Base-by-base conservation (phyloP, 257 asterid genomes). In the Primulina eburnea region DNA sequence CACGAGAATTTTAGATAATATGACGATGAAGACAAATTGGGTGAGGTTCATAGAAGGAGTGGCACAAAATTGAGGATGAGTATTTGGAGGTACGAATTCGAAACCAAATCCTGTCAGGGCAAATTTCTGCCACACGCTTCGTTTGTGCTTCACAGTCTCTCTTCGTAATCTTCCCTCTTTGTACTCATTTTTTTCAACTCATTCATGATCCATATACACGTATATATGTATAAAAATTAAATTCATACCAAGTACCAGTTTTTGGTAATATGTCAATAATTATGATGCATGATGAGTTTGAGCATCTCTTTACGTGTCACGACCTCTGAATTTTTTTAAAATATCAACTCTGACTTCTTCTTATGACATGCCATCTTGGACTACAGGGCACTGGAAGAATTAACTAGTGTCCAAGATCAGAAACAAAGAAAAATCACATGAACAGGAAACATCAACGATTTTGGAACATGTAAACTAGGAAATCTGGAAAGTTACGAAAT, bases 81-180 rank as follows among this genome's bases (percentile, higher is more conserved):
- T 33, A 71, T 86, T 82, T 78, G 89, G 92, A 81, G 89, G 89
- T 82, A 72, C 69, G 83, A 68, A 84, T 81, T 87, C 24, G 52
- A 86, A 81, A 79, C 86, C 92, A 79, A 77, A 90, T 85, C 96
- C 88, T 71, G 80, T 86, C 68, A 68, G 68, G 55, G 75, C 82
- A 81, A 80, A 84, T 85, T 86, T 80, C 78, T 60, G 66, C 90
- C 92, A 84, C 92, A 83, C 67, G 75, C 79, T n/a, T 69, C 75
- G 52, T 87, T 66, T 82, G 94, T 85, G 94, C 69, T 82, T 79
- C 90, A 69, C 67, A 79, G 72, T 72, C 5, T 75, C 69, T 76
- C 89, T 83, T 64, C 85, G 71, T 80, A 80, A 86, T 87, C 68
- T 67, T 74, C 57, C 78, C 65, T 40, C 30, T 35, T 2, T 65